Conservation (phyloP, 805 yeast genomes). For the Cyberlindnera americana region DNA sequence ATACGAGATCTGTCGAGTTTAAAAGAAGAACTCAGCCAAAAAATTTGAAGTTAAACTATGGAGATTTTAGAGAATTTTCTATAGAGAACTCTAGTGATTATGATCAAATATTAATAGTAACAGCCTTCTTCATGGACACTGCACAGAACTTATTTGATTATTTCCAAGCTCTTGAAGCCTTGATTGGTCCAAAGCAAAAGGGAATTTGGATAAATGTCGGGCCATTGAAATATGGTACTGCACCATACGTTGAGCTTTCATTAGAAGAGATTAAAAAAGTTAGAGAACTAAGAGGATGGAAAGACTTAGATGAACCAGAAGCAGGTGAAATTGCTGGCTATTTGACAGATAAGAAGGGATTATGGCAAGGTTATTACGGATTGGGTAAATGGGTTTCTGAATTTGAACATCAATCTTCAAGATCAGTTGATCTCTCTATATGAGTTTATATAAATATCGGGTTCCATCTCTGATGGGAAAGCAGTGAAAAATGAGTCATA, state of each 20-base stretch:
- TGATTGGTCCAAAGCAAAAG: conserved; percentile 37
- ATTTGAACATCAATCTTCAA: background rate
- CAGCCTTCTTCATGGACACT: conserved; percentile 85
- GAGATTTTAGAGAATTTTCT: conserved; percentile 61
- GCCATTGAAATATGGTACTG: conserved; percentile 88
- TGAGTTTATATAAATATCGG: conserved; percentile 3
- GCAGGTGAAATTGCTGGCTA: conserved; percentile 50
- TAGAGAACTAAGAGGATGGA: conserved; percentile 64
- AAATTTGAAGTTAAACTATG: conserved; percentile 46
- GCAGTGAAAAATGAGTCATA: conserved; percentile 8
- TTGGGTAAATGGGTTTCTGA: conserved; percentile 49
- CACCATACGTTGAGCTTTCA: conserved; percentile 71
- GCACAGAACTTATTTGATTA: conserved; percentile 84
- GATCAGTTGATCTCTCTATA: background rate
- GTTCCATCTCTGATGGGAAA: conserved; percentile 1
- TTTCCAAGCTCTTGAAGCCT: conserved; percentile 55
- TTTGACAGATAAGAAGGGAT: conserved; percentile 57
- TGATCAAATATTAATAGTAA: conserved; percentile 52
- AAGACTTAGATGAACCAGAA: conserved; percentile 34
- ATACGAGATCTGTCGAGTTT: conserved; percentile 42
- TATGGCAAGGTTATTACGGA: conserved; percentile 81
- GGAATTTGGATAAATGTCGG: conserved; percentile 89
- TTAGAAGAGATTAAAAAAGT: conserved; percentile 62
- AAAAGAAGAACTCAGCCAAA: conserved; percentile 38
- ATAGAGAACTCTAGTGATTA: conserved; percentile 29